phyloP scores from a whole-genome alignment of 1,284 basidiomycete genomes.

The Cutaneotrichosporon curvatum region DNA sequence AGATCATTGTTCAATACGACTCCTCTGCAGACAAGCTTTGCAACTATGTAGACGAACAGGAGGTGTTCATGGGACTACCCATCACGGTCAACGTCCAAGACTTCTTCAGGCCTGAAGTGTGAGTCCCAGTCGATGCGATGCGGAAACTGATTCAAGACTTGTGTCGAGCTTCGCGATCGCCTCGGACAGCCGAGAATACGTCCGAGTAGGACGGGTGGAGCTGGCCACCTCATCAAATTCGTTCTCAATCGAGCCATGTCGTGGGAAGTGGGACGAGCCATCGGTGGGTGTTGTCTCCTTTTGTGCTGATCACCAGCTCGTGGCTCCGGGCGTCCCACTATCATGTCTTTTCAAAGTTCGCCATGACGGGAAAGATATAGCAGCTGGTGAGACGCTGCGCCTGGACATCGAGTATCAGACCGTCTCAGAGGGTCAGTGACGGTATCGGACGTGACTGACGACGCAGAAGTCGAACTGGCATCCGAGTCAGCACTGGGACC shows the following conservation, averaged over 20 bases:
- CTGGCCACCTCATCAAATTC: constrained; percentile 13
- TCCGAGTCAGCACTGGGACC: constrained; percentile 10
- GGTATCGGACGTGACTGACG: background rate
- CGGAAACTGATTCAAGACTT: constrained; percentile 25
- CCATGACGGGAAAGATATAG: constrained; percentile 6
- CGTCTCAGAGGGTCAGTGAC: constrained; percentile 31
- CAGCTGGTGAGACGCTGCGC: constrained; percentile 18
- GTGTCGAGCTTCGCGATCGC: constrained; percentile 46
- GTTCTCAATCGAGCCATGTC: constrained; percentile 21
- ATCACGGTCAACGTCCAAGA: constrained; percentile 48
- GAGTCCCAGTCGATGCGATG: constrained; percentile 7
- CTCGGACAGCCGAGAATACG: constrained; percentile 37
- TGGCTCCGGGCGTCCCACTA: constrained; percentile 31
- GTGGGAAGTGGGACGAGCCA: constrained; percentile 16
- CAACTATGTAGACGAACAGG: constrained; percentile 25
- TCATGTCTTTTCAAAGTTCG: constrained; percentile 41
- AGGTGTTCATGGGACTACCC: constrained; percentile 39
- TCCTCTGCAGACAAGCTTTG: constrained; percentile 3
- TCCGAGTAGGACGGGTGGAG: constrained; percentile 32
- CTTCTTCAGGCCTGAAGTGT: constrained; percentile 45
- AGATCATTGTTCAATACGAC: constrained; percentile 25
- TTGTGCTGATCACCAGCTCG: constrained; percentile 18
- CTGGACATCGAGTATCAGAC: constrained; percentile 36
- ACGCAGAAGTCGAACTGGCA: constrained; percentile 9
- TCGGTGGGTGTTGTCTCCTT: constrained; percentile 14